Percentiles rank a stretch among this genome's conserved stretches.
Conservation (phyloP, 345 rosid genomes). For the Erysimum cheiranthoides region DNA sequence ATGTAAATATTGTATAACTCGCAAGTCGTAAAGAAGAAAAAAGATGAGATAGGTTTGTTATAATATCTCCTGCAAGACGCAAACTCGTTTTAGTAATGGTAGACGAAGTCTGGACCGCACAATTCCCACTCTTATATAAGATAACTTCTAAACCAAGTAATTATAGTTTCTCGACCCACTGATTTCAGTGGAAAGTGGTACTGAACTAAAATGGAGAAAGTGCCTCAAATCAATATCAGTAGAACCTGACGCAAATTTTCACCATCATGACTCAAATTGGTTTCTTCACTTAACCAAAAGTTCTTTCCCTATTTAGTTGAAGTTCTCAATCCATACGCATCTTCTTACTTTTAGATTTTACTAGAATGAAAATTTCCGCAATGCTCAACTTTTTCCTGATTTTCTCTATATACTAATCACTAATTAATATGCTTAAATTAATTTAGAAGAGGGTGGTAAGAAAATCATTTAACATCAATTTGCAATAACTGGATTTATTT, state of each 20-base stretch:
- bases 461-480: background rate
- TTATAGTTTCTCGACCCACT: slow-evolving; percentile 8
- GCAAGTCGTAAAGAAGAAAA: slow-evolving; percentile 16
- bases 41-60: slow-evolving; percentile 12
- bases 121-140: background rate
- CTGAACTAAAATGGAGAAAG: background rate
- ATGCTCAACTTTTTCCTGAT: background rate
- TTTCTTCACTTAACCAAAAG: background rate
- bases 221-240: background rate
- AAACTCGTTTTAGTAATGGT: slow-evolving; percentile 2
- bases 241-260: slow-evolving; percentile 20
- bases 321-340: background rate
- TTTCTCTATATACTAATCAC: background rate
- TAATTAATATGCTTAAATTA: background rate
- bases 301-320: background rate
- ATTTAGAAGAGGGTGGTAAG: background rate
- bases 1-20: slow-evolving; percentile 21
- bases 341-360: slow-evolving; percentile 1
- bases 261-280: slow-evolving; percentile 9
- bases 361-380: background rate
- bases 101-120: slow-evolving; percentile 22
- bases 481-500: background rate
- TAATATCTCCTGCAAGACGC: slow-evolving; percentile 16
- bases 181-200: slow-evolving; percentile 2
- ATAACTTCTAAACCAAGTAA: background rate